These are phyloP conservation scores for Lagenidium giganteum DNA, from an alignment of 352 stramenopile genomes.

Conservation along the genomic window DNA sequence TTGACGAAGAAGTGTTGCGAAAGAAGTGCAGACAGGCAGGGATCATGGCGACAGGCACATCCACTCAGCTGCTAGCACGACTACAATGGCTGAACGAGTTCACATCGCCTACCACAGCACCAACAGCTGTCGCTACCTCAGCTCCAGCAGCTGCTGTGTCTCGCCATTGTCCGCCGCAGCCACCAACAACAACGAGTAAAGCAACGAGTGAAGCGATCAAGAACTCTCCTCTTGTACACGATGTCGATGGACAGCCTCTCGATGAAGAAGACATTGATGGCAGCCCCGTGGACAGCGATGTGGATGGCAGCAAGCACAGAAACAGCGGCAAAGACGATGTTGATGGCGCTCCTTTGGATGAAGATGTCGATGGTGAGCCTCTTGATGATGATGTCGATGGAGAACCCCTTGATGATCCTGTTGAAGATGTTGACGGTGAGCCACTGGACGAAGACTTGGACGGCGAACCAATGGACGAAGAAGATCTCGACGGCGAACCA, in stretches of 20 bases:
- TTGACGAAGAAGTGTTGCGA: constrained; percentile 50
- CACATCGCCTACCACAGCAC: constrained; percentile 29
- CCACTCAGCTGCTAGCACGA: constrained; percentile 31
- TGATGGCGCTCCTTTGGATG: constrained; percentile 5
- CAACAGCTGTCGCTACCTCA: background rate
- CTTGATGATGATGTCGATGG: constrained; percentile 39
- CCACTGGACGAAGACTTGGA: constrained; percentile 32
- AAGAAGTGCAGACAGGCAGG: constrained; percentile 66
- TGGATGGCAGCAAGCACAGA: too few relatives aligned
- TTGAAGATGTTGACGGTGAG: constrained; percentile 23
- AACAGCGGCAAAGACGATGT: too few relatives aligned
- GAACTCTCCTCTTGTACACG: too few relatives aligned
- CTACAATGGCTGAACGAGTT: constrained; percentile 73
- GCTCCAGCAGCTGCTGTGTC: background rate
- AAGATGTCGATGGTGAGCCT: constrained; percentile 34
- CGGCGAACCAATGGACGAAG: constrained; percentile 35
- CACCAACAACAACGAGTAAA: too few relatives aligned
- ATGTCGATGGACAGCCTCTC: constrained; percentile 38
- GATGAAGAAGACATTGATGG: constrained; percentile 22
- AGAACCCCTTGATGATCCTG: constrained; percentile 29
- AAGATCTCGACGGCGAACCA: constrained; percentile 37
- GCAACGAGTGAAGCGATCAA: too few relatives aligned
- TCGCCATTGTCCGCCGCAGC: too few relatives aligned
- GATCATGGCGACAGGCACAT: constrained; percentile 43
- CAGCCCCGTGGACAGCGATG: constrained; percentile 13